Conservation (phyloP, 768 basidiomycete species). For the Lactarius hatsudake region DNA sequence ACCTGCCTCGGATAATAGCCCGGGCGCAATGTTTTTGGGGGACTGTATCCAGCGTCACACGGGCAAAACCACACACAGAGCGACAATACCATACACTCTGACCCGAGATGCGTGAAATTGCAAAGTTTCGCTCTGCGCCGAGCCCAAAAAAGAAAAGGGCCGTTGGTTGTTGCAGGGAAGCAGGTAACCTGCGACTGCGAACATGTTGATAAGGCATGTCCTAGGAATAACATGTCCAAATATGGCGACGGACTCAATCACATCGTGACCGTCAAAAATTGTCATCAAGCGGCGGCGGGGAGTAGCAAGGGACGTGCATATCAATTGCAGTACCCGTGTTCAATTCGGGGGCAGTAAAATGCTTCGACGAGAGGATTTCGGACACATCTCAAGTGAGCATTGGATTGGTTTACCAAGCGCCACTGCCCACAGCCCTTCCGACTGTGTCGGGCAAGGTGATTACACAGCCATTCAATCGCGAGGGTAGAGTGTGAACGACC, state of each 20-base stretch:
- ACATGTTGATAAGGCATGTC: conserved; percentile 1
- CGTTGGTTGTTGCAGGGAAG: neutral
- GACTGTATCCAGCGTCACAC: neutral
- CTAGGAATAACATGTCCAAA: neutral
- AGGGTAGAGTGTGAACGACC: neutral
- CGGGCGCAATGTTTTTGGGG: neutral
- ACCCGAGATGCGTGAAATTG: conserved; percentile 1
- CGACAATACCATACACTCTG: neutral
- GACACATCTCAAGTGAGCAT: neutral
- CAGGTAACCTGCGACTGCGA: neutral
- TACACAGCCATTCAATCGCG: neutral
- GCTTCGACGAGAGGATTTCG: neutral
- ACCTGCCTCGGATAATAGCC: neutral
- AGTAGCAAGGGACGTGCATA: neutral
- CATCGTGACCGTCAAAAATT: neutral
- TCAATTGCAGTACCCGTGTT: neutral
- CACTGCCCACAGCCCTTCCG: neutral
- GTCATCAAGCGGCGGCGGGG: conserved; percentile 1
- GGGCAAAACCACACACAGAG: neutral
- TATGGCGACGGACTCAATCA: neutral
- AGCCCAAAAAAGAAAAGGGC: neutral
- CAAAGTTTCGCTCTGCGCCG: neutral
- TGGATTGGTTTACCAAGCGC: neutral
- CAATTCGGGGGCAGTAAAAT: neutral
- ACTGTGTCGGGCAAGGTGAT: neutral